Base-by-base conservation (phyloP, 2,329 filamentous ascomycete genomes). In the Curvularia verruculosa region DNA sequence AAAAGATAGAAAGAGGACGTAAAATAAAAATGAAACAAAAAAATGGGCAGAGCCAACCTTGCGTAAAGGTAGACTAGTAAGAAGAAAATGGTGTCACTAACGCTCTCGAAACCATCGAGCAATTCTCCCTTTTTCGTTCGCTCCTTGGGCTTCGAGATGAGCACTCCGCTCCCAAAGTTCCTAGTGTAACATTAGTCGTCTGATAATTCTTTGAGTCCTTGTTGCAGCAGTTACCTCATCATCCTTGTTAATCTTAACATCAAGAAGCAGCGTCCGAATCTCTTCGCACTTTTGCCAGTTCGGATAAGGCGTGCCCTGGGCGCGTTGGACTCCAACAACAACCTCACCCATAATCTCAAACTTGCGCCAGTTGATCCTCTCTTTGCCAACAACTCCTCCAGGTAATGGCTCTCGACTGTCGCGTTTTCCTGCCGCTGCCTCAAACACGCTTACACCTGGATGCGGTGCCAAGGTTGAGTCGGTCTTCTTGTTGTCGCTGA, bases 321-420 rank as follows among this genome's bases (percentile, higher is more conserved):
- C 96, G 77, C 89, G 89, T 84, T 97, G 96, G 52, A 99, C 88
- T 2, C 91, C 89, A 58, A 97, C 82, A 51, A 98, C 84, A 5
- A 97, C 90, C 67, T 98, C 94, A 6, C 93, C 93, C 77, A 98
- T 87, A 29, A 99, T 89, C 76, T 98, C 94, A 69, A 98, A 99
- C 74, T 99, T 99, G 77, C 89, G 92, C 95, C 95, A 99, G 74
- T 98, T 98, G 73, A 99, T 91, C 49, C 91, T 83, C 61, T 91
- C 76, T 86, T 62, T 76, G 21, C 74, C 74, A 15, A 58, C 63
- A 0, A 77, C 70, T 15, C 74, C 75, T 1, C 73, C 69, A 0
- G 70, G 73, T 8, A 74, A 74, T 18, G 75, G 72, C 52, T 77
- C 75, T 83, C 86, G 58, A 40, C 68, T 70, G 46, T 74, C 71